Conservation (phyloP, 1,139 yeast genomes). For the Pichia sp. region DNA sequence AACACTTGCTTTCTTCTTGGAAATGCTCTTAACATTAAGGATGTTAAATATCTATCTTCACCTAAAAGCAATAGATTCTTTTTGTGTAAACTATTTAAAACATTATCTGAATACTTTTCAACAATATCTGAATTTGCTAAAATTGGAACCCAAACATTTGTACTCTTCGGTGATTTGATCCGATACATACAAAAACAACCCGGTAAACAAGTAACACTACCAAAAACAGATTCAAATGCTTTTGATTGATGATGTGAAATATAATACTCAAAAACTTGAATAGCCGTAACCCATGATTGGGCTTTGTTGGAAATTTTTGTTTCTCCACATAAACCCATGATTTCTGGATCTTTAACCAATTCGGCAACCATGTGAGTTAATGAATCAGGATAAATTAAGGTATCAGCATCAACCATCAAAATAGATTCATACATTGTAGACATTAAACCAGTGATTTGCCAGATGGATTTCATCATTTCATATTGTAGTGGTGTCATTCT, state of each 20-base stretch:
- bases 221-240: constrained; percentile 93
- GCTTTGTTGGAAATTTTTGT: constrained; percentile 87
- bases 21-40: constrained; percentile 86
- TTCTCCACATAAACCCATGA: constrained; percentile 98
- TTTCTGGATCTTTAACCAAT: constrained; percentile 81
- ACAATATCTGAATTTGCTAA: constrained; percentile 95
- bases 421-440: constrained; percentile 81
- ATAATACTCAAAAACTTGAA: constrained; percentile 93
- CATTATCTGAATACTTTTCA: constrained; percentile 88
- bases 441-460: constrained; percentile 85
- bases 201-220: constrained; percentile 95
- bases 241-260: constrained; percentile 95
- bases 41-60: constrained; percentile 85
- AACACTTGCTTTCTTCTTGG: constrained; percentile 92
- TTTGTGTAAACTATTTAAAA: constrained; percentile 78
- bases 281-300: constrained; percentile 86
- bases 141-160: constrained; percentile 95
- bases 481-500: constrained; percentile 94
- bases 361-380: constrained; percentile 89
- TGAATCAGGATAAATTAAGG: constrained; percentile 85
- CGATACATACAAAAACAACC: constrained; percentile 97
- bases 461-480: constrained; percentile 69
- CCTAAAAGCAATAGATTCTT: constrained; percentile 86
- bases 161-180: constrained; percentile 87
- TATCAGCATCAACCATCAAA: constrained; percentile 96